phyloP scores from a whole-genome alignment of 192 early-diverging fungal genomes.

The Coemansia umbellata region DNA sequence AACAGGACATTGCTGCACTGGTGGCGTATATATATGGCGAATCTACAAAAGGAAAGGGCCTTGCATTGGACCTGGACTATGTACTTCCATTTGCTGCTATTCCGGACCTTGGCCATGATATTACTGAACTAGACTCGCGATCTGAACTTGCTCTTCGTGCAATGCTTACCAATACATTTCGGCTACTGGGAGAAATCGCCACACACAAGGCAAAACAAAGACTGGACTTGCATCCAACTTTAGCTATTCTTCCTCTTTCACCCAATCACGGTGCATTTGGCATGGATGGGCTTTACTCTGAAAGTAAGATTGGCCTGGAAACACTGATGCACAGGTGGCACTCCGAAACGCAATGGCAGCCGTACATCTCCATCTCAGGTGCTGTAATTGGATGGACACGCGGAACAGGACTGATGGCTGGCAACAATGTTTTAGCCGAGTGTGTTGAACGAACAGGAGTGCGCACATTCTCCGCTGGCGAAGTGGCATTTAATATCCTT shows the following conservation, averaged over 20 bases:
- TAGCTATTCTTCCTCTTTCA: slow-evolving; percentile 84
- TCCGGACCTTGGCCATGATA: slow-evolving; percentile 80
- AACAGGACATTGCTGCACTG: slow-evolving; percentile 75
- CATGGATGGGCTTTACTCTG: slow-evolving; percentile 86
- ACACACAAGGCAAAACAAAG: slow-evolving; percentile 70
- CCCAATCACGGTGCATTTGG: slow-evolving; percentile 98
- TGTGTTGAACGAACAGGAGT: slow-evolving; percentile 84
- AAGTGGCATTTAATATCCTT: slow-evolving; percentile 93
- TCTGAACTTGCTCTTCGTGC: slow-evolving; percentile 91
- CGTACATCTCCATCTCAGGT: slow-evolving; percentile 82
- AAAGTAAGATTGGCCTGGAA: slow-evolving; percentile 92
- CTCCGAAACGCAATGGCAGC: slow-evolving; percentile 77
- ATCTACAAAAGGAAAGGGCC: slow-evolving; percentile 50
- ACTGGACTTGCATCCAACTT: slow-evolving; percentile 81
- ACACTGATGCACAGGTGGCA: slow-evolving; percentile 89
- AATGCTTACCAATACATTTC: slow-evolving; percentile 91
- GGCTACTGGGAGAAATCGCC: slow-evolving; percentile 83
- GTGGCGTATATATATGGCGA: slow-evolving; percentile 84
- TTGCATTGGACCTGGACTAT: slow-evolving; percentile 93
- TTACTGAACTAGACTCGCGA: slow-evolving; percentile 77
- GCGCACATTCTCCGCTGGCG: slow-evolving; percentile 84
- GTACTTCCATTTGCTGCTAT: slow-evolving; percentile 95
- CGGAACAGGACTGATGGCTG: slow-evolving; percentile 91
- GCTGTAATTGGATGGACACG: slow-evolving; percentile 97
- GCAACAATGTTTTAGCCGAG: slow-evolving; percentile 86